Conservation (phyloP, 2,329 filamentous ascomycete species). For the Macrophomina pseudophaseolina region DNA sequence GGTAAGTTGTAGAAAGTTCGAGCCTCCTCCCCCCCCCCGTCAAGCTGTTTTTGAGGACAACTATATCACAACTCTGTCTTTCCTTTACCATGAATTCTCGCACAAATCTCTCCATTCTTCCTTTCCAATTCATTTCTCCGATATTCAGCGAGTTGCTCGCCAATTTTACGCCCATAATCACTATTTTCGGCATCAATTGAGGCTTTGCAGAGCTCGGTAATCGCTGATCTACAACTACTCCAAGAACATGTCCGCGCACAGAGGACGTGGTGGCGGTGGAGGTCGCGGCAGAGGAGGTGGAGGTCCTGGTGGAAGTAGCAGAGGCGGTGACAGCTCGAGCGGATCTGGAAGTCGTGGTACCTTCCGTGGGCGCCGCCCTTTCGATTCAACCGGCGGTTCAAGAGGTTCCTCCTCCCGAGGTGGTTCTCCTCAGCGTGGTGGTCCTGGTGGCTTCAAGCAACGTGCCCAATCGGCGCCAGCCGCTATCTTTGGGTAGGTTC, state of each 20-base stretch:
- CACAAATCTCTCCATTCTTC: too few species aligned
- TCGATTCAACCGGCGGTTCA: conserved; percentile 23
- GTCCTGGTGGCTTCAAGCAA: conserved; percentile 12
- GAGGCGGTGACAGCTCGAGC: conserved; percentile 28
- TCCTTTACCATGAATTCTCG: neutral
- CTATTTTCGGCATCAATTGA: neutral
- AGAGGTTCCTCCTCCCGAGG: conserved; percentile 22
- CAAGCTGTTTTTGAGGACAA: neutral
- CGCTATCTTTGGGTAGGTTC: conserved; percentile 25
- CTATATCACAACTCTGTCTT: neutral
- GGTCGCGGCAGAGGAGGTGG: conserved; percentile 22
- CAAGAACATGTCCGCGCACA: conserved; percentile 13
- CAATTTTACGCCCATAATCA: neutral
- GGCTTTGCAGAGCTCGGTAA: neutral
- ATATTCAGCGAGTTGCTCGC: neutral
- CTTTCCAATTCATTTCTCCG: neutral
- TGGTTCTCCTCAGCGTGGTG: conserved; percentile 19
- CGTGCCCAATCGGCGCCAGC: conserved; percentile 13
- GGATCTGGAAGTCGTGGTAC: conserved; percentile 24
- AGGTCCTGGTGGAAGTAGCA: conserved; percentile 5
- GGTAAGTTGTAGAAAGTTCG: conserved; percentile 18
- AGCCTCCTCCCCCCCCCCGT: neutral
- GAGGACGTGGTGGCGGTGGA: conserved; percentile 26
- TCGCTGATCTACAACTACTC: neutral
- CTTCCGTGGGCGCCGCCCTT: conserved; percentile 20